Evolutionary conservation across 139 green algal genomes (phyloP).

Genomic region (Haematococcus lacustris): DNA sequence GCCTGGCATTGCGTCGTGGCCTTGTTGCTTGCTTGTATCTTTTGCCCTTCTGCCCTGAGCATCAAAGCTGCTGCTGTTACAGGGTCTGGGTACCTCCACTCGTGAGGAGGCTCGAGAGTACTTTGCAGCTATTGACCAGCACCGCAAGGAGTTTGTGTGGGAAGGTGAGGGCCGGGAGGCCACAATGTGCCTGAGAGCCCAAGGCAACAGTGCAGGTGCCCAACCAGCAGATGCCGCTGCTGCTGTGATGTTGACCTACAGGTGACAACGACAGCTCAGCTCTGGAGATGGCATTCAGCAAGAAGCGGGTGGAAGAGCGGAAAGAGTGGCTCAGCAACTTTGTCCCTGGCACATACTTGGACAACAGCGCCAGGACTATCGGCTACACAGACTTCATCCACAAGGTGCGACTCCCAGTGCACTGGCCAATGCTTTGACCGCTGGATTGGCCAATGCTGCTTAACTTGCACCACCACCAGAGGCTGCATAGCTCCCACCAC

Average conservation of each 20-base stretch:
- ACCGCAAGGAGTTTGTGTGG: slow-evolving; percentile 89
- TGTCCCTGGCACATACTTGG: slow-evolving; percentile 87
- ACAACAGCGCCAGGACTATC: slow-evolving; percentile 74
- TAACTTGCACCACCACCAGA: slow-evolving; percentile 86
- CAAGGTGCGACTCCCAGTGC: slow-evolving; percentile 88
- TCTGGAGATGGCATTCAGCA: slow-evolving; percentile 97
- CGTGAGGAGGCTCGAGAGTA: slow-evolving; percentile 93
- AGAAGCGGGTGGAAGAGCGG: slow-evolving; percentile 95
- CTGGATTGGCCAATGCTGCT: no score
- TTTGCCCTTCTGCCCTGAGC: no score
- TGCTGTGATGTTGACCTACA: slow-evolving; percentile 67
- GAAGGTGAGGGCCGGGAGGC: slow-evolving; percentile 63
- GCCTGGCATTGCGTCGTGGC: no score
- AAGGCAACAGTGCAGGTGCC: no score
- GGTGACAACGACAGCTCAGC: slow-evolving; percentile 64
- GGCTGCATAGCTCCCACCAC: slow-evolving; percentile 91
- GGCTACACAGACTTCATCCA: slow-evolving; percentile 94
- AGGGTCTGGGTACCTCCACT: slow-evolving; percentile 91
- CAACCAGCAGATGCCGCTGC: slow-evolving; percentile 46
- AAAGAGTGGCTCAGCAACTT: slow-evolving; percentile 88
- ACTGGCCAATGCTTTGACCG: no score
- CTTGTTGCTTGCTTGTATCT: no score
- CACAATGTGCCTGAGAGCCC: no score
- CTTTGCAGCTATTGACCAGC: slow-evolving; percentile 77
- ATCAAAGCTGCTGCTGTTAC: no score